These are phyloP conservation scores for Halenospora varia DNA, from an alignment of 495 filamentous ascomycete species.

Conservation along the genomic window DNA sequence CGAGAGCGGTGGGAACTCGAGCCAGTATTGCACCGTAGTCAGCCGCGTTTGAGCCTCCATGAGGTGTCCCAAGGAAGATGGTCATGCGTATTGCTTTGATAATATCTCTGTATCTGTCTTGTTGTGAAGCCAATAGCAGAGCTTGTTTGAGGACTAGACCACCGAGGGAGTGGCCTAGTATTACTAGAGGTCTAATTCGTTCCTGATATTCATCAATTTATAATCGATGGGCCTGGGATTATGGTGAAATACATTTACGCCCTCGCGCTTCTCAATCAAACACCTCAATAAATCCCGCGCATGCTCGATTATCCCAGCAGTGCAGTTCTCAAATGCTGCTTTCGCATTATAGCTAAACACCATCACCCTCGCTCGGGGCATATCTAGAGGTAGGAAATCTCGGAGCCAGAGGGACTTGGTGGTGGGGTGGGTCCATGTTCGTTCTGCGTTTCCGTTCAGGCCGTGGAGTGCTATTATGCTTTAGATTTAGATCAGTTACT, in stretches of 20 bases:
- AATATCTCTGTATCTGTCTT: conserved; percentile 23
- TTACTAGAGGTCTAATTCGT: conserved; percentile 32
- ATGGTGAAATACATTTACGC: conserved; percentile 1
- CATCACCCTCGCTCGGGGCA: conserved; percentile 22
- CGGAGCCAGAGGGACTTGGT: conserved; percentile 23
- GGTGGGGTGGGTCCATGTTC: conserved; percentile 26
- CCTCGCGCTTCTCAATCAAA: conserved; percentile 3
- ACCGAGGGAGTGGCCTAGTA: conserved; percentile 34
- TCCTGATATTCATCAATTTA: no score
- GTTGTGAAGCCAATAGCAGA: conserved; percentile 20
- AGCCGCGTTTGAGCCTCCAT: conserved; percentile 22
- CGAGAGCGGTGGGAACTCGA: not conserved
- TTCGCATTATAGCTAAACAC: conserved; percentile 27
- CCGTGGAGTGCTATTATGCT: conserved; percentile 32
- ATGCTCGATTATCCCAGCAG: conserved; percentile 9
- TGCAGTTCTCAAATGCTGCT: conserved; percentile 14
- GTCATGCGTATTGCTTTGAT: conserved; percentile 31
- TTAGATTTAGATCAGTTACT: not conserved
- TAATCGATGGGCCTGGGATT: no score
- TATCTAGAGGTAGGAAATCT: conserved; percentile 24
- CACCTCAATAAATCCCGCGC: conserved; percentile 7
- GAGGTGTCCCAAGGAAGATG: conserved; percentile 38
- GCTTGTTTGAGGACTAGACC: conserved; percentile 34
- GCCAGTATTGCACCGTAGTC: conserved; percentile 2
- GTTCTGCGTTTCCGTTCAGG: conserved; percentile 20